A percentile compares a stretch with the other conserved stretches of the same genome.
These are phyloP conservation scores for Phytophthora europaea DNA, from an alignment of 352 stramenopile genomes.

Conservation along the genomic window DNA sequence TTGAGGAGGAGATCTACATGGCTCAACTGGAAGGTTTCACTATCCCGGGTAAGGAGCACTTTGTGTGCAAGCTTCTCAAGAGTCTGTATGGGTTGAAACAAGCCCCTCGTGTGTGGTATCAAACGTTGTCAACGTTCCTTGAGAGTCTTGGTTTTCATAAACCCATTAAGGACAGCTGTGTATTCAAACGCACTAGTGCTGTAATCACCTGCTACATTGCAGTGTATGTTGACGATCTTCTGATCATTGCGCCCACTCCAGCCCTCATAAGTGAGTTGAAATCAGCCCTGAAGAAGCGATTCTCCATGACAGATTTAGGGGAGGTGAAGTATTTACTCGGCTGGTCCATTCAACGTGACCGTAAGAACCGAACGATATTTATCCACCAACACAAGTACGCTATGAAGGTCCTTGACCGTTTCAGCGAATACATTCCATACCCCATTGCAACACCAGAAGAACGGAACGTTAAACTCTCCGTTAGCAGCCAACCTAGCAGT, in stretches of 20 bases:
- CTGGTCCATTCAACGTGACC: constrained; percentile 19
- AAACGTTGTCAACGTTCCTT: constrained; percentile 16
- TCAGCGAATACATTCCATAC: constrained; percentile 18
- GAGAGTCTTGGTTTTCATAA: constrained; percentile 15
- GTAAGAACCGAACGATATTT: constrained; percentile 29
- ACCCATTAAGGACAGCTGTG: constrained; percentile 15
- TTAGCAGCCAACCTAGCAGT: constrained; percentile 8
- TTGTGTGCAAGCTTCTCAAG: constrained; percentile 24
- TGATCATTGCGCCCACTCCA: constrained; percentile 21
- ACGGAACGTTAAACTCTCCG: constrained; percentile 18
- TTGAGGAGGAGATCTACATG: constrained; percentile 38
- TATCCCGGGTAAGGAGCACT: constrained; percentile 13
- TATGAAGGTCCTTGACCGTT: constrained; percentile 31
- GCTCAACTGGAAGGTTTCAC: constrained; percentile 21
- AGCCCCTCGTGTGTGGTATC: constrained; percentile 12
- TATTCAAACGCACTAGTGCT: constrained; percentile 1
- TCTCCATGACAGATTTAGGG: constrained; percentile 31
- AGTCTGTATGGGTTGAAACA: constrained; percentile 30
- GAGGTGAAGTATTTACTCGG: constrained; percentile 22
- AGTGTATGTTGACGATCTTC: constrained; percentile 17
- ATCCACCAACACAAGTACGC: constrained; percentile 31
- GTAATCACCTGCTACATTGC: constrained; percentile 26
- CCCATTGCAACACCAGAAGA: constrained; percentile 18
- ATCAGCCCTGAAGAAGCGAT: constrained; percentile 6
- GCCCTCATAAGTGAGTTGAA: no score